These are phyloP conservation scores for Paradendryphiella salina DNA, from an alignment of 2,329 filamentous ascomycete species.

Conservation along the genomic window DNA sequence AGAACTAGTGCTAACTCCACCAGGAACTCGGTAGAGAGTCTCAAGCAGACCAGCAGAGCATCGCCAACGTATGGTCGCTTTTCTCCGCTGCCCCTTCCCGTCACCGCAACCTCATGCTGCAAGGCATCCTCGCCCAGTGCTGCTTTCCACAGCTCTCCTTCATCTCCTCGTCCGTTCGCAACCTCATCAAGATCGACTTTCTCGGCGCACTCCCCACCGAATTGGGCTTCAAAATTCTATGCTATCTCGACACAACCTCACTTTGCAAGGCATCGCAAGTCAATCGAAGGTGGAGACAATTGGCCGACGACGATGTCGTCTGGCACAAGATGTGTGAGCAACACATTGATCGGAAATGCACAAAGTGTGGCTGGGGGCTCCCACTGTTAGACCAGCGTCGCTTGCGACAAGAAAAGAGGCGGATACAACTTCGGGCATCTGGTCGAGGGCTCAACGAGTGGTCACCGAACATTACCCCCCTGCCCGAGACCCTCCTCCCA, in stretches of 20 bases:
- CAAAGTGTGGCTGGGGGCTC: conserved; percentile 92
- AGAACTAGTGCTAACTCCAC: conserved; percentile 27
- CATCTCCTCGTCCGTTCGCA: conserved; percentile 85
- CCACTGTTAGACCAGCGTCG: conserved; percentile 87
- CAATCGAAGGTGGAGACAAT: conserved; percentile 79
- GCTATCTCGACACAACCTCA: conserved; percentile 88
- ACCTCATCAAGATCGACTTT: conserved; percentile 98
- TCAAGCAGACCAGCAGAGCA: conserved; percentile 86
- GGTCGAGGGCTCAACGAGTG: conserved; percentile 60
- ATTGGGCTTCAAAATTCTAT: conserved; percentile 90
- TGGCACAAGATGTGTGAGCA: conserved; percentile 99
- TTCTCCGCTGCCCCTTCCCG: conserved; percentile 95
- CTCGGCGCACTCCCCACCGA: conserved; percentile 84
- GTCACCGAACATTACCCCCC: conserved; percentile 56
- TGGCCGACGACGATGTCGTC: conserved; percentile 96
- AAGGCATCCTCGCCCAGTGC: conserved; percentile 93
- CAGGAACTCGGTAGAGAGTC: conserved; percentile 82
- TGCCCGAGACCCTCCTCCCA: conserved; percentile 43
- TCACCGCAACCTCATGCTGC: conserved; percentile 93
- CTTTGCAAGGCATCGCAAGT: conserved; percentile 96
- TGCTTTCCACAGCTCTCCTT: conserved; percentile 97
- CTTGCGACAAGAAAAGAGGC: conserved; percentile 81
- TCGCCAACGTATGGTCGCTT: conserved; percentile 95
- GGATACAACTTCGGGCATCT: conserved; percentile 72
- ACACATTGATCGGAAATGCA: conserved; percentile 91